These are phyloP conservation scores for Suillus plorans DNA, from an alignment of 768 basidiomycete genomes.

Conservation along the genomic window DNA sequence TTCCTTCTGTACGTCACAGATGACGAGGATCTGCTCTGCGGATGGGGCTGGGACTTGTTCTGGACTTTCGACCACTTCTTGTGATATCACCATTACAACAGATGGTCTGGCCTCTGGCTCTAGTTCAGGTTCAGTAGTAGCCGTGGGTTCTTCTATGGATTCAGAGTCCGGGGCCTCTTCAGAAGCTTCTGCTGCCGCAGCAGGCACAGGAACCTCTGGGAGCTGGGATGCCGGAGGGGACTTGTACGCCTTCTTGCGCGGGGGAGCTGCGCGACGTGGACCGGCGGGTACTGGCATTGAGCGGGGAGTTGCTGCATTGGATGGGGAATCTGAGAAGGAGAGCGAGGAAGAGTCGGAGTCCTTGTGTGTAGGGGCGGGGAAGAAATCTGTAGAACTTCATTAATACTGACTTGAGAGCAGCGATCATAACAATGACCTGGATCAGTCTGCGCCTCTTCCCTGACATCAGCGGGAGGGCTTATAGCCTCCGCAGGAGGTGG, in stretches of 20 bases:
- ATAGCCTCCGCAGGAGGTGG: constrained; percentile 16
- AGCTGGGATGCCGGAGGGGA: constrained; percentile 39
- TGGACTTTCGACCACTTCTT: constrained; percentile 2
- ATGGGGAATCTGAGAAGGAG: constrained; percentile 19
- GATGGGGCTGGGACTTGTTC: constrained; percentile 5
- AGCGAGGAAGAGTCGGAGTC: constrained; percentile 27
- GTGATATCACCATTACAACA: constrained; percentile 3
- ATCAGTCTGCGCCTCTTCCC: constrained; percentile 11
- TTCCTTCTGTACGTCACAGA: constrained; percentile 16
- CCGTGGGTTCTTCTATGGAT: background rate
- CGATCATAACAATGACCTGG: constrained; percentile 16
- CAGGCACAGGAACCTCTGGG: constrained; percentile 27
- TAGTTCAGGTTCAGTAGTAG: background rate
- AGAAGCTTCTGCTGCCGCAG: constrained; percentile 7
- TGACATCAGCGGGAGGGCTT: background rate
- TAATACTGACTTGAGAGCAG: constrained; percentile 8
- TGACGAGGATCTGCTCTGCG: constrained; percentile 6
- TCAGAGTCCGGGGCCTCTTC: background rate
- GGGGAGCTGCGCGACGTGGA: constrained; percentile 74
- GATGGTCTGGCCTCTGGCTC: constrained; percentile 1
- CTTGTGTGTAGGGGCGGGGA: constrained; percentile 5
- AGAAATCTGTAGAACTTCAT: constrained; percentile 26
- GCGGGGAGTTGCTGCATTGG: constrained; percentile 31
- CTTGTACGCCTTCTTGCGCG: constrained; percentile 63
- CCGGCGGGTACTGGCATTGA: constrained; percentile 75